Percentiles rank a stretch among this genome's conserved stretches.
phyloP scores from a whole-genome alignment of 2,329 filamentous ascomycete genomes.

The Colletotrichum sp. region DNA sequence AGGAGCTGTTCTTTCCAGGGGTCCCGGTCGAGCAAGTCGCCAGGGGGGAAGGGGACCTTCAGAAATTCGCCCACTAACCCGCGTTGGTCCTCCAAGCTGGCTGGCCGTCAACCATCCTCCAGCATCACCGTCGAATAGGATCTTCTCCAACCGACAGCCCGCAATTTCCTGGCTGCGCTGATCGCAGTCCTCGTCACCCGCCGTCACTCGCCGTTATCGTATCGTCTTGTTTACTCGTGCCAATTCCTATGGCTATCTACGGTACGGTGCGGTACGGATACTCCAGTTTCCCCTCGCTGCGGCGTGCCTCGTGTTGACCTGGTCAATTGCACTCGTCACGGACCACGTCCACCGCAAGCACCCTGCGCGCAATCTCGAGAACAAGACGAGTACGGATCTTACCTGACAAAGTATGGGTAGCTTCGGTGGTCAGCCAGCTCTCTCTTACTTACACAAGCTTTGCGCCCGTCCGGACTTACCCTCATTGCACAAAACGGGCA shows the following conservation, averaged over 20 bases:
- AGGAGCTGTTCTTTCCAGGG: not conserved
- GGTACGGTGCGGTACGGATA: not conserved
- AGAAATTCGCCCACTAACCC: not conserved
- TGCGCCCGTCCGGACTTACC: not conserved
- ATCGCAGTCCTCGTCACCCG: constrained; percentile 4
- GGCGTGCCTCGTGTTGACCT: not conserved
- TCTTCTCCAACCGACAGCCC: constrained; percentile 2
- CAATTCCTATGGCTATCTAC: not conserved
- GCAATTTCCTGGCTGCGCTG: constrained; percentile 21
- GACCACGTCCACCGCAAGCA: not conserved
- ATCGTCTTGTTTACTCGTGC: not conserved
- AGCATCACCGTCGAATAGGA: constrained; percentile 8
- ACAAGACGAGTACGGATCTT: not conserved
- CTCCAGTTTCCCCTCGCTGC: not conserved
- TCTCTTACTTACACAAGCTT: not conserved
- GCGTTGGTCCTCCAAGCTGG: not conserved
- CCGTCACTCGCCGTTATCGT: not conserved
- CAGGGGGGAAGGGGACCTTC: not conserved
- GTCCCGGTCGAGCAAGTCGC: not conserved
- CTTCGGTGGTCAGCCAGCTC: not conserved
- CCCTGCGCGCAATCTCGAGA: not conserved
- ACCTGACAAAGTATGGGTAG: not conserved
- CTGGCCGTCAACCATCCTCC: not conserved
- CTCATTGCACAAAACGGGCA: not conserved
- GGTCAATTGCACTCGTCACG: not conserved